Evolutionary conservation across 1,284 basidiomycete genomes (phyloP).

Genomic region (Naganishia sp.): DNA sequence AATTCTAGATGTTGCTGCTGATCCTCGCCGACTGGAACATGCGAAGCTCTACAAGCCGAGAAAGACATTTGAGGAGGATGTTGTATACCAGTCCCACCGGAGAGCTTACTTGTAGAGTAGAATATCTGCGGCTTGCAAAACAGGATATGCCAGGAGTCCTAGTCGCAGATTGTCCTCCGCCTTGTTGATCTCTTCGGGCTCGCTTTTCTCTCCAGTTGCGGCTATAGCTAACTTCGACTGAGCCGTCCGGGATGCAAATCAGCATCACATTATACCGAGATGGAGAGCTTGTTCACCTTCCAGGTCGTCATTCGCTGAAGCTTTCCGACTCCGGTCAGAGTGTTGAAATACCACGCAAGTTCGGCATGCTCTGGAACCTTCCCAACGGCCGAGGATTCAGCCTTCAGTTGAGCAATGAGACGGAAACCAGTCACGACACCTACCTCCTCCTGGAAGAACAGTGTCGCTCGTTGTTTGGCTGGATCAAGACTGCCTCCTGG

Average conservation of each 20-base stretch:
- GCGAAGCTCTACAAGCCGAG: slow-evolving; percentile 67
- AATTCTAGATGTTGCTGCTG: slow-evolving; percentile 93
- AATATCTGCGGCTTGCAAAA: slow-evolving; percentile 92
- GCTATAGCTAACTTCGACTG: slow-evolving; percentile 31
- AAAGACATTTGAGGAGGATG: slow-evolving; percentile 15
- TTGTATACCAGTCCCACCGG: slow-evolving; percentile 36
- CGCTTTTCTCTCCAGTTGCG: slow-evolving; percentile 62
- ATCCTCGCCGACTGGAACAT: slow-evolving; percentile 94
- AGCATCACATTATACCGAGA: neutral
- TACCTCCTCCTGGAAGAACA: slow-evolving; percentile 89
- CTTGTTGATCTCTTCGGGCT: slow-evolving; percentile 66
- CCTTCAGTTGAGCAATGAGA: neutral
- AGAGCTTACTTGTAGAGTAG: slow-evolving; percentile 69
- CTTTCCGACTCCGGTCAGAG: slow-evolving; percentile 78
- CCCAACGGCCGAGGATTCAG: neutral
- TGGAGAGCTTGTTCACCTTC: slow-evolving; percentile 64
- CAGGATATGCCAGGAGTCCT: slow-evolving; percentile 88
- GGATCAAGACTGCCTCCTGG: slow-evolving; percentile 51
- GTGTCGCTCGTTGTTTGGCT: slow-evolving; percentile 54
- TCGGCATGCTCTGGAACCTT: slow-evolving; percentile 84
- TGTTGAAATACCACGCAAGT: slow-evolving; percentile 88
- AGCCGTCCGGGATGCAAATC: neutral
- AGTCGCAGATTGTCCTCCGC: slow-evolving; percentile 79
- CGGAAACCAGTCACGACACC: slow-evolving; percentile 40
- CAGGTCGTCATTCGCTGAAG: slow-evolving; percentile 91